These are phyloP conservation scores for Cordyceps tenuipes DNA, from an alignment of 2,329 filamentous ascomycete genomes.

Conservation along the genomic window DNA sequence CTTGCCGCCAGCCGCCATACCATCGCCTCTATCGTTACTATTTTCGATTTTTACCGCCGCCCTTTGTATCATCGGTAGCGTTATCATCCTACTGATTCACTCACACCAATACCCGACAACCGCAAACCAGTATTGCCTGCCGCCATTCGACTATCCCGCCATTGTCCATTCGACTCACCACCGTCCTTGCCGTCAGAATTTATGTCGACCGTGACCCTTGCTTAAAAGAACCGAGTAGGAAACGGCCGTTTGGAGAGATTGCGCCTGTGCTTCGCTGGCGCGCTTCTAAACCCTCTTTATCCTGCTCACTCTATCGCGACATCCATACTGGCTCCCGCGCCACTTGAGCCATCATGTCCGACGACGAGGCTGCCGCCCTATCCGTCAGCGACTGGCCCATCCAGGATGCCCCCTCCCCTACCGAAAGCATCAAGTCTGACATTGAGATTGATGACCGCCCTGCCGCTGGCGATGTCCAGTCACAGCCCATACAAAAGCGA, in stretches of 20 bases:
- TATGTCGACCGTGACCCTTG: conserved; percentile 3
- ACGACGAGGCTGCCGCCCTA: conserved; percentile 33
- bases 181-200: background rate
- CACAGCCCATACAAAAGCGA: conserved; percentile 62
- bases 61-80: background rate
- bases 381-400: conserved; percentile 28
- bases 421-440: conserved; percentile 35
- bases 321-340: conserved; percentile 12
- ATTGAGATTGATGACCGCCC: conserved; percentile 31
- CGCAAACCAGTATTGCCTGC: background rate
- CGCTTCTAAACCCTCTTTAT: conserved; percentile 1
- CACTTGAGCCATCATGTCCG: conserved; percentile 30
- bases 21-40: background rate
- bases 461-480: conserved; percentile 22
- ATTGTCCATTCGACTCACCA: background rate
- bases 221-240: conserved; percentile 3
- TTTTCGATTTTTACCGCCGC: background rate
- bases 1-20: background rate
- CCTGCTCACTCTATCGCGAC: background rate
- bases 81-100: background rate
- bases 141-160: background rate
- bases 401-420: conserved; percentile 30
- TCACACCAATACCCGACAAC: background rate
- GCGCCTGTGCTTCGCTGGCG: conserved; percentile 1
- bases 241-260: conserved; percentile 5